phyloP scores from a whole-genome alignment of 2,329 filamentous ascomycete species.

The Alternaria consortialis region DNA sequence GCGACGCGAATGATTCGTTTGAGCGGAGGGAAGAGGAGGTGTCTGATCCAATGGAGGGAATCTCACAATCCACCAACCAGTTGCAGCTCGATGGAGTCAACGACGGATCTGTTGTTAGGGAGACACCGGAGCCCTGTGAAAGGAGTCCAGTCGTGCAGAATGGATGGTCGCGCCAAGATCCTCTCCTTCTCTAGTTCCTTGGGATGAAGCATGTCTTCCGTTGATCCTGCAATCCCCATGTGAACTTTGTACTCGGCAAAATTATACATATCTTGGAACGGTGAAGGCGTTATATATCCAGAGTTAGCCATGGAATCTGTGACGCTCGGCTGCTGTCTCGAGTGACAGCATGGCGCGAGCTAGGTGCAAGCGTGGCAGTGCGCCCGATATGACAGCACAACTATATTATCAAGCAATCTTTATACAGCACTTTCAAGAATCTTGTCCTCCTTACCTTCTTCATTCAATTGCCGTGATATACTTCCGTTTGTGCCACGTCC shows the following conservation, averaged over 20 bases:
- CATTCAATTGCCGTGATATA: slow-evolving; percentile 51
- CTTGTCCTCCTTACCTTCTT: slow-evolving; percentile 26
- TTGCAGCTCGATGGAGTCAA: slow-evolving; percentile 13
- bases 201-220: not conserved
- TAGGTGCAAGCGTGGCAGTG: not conserved
- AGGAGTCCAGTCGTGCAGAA: slow-evolving; percentile 64
- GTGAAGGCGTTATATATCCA: slow-evolving; percentile 13
- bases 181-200: not conserved
- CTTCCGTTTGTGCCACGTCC: slow-evolving; percentile 54
- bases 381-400: not conserved
- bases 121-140: slow-evolving; percentile 16
- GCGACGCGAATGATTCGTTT: not conserved
- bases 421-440: slow-evolving; percentile 46
- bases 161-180: not conserved
- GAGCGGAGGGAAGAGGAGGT: not conserved
- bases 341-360: not conserved
- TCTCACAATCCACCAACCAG: slow-evolving; percentile 13
- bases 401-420: not conserved
- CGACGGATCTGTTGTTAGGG: slow-evolving; percentile 4
- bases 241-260: not conserved
- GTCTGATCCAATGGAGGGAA: slow-evolving; percentile 14
- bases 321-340: not conserved
- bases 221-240: not conserved
- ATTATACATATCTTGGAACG: slow-evolving; percentile 4
- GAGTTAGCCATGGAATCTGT: not conserved